Percentiles rank a stretch among this genome's conserved stretches.
phyloP scores from a whole-genome alignment of 768 basidiomycete species.

The Podaxis sp. region DNA sequence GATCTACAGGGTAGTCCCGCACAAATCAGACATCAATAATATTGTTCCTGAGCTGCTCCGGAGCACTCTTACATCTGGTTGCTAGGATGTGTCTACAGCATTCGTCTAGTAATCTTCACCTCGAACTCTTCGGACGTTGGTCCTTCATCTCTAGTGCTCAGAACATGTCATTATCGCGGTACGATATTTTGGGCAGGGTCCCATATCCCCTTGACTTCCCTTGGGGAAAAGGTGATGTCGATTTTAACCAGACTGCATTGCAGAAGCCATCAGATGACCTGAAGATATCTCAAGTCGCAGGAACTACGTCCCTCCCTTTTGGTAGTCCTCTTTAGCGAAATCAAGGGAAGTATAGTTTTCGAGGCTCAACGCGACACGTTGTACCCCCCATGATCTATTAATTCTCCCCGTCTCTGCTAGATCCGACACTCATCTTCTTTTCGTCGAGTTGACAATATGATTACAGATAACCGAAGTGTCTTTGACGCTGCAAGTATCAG shows the following conservation, averaged over 20 bases:
- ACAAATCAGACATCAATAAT: background rate
- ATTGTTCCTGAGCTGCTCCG: background rate
- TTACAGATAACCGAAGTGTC: background rate
- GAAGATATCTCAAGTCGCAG: background rate
- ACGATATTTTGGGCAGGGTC: background rate
- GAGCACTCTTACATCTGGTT: background rate
- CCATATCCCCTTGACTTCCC: background rate
- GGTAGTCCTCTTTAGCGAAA: background rate
- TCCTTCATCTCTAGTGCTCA: background rate
- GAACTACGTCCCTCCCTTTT: background rate
- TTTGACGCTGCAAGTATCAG: background rate
- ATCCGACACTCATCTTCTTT: background rate
- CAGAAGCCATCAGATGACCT: background rate
- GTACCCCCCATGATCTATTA: background rate
- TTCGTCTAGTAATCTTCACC: background rate
- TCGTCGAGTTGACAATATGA: background rate
- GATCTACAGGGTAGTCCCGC: slow-evolving; percentile 7
- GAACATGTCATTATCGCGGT: background rate
- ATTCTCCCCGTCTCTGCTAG: background rate
- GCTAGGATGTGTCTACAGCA: background rate
- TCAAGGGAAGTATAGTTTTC: background rate
- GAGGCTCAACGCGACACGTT: background rate
- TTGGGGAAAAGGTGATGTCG: background rate
- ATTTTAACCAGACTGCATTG: background rate
- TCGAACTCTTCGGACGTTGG: background rate